Conservation (phyloP, 1,284 basidiomycete genomes). For the Inonotus hispidus region DNA sequence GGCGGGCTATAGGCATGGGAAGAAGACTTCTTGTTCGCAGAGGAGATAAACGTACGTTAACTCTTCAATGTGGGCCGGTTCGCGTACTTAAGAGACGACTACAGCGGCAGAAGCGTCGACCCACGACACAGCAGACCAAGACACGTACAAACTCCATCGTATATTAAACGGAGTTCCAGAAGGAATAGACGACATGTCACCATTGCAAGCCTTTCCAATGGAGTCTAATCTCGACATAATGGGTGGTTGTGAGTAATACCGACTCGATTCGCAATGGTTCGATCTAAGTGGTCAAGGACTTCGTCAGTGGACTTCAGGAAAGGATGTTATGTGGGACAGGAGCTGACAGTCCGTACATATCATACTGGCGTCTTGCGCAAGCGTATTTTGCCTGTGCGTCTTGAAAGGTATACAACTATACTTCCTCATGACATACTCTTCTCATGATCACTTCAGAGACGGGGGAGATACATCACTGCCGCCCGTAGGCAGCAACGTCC, state of each 20-base stretch:
- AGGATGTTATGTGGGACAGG: conserved; percentile 98
- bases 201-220: conserved; percentile 80
- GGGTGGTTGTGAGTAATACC: conserved; percentile 68
- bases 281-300: conserved; percentile 16
- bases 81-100: not conserved
- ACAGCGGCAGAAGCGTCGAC: conserved; percentile 50
- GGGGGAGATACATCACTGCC: not conserved
- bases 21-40: conserved; percentile 61
- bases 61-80: conserved; percentile 1
- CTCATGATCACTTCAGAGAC: conserved; percentile 20
- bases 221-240: conserved; percentile 93
- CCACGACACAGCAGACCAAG: conserved; percentile 45
- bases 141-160: conserved; percentile 75
- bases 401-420: conserved; percentile 26
- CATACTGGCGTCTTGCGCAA: conserved; percentile 93
- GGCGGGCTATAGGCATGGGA: conserved; percentile 76
- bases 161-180: conserved; percentile 86
- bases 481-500: conserved; percentile 22
- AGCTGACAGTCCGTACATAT: conserved; percentile 94
- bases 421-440: conserved; percentile 10
- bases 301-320: conserved; percentile 89
- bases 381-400: conserved; percentile 76
- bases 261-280: conserved; percentile 4
- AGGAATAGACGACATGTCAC: conserved; percentile 73
- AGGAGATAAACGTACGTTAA: conserved; percentile 64